Percentiles rank a stretch among this genome's conserved stretches.
Evolutionary conservation across 257 asterid genomes (phyloP).

Genomic region (Euphrasia confusa): DNA sequence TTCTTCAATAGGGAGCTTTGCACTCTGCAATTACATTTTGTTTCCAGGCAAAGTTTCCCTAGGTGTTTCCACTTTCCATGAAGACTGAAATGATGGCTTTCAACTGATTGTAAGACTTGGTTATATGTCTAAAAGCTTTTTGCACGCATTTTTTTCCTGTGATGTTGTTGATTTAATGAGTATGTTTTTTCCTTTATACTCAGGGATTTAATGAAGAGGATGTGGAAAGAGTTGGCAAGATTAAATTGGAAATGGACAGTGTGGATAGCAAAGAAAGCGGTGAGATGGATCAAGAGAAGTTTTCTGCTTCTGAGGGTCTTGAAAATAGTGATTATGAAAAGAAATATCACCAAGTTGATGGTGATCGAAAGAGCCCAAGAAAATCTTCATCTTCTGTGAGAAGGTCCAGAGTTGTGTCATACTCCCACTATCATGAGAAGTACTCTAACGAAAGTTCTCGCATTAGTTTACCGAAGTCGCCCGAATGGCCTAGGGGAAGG

Average conservation of each 20-base stretch:
- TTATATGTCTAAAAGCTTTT: constrained; percentile 33
- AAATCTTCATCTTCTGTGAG: constrained; percentile 36
- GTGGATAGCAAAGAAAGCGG: constrained; percentile 34
- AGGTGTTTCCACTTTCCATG: constrained; percentile 58
- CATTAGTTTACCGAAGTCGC: constrained; percentile 43
- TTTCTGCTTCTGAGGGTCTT: constrained; percentile 28
- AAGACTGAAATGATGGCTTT: constrained; percentile 76
- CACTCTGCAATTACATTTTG: constrained; percentile 40
- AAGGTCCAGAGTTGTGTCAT: constrained; percentile 26
- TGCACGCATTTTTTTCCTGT: constrained; percentile 26
- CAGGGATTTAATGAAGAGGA: constrained; percentile 43
- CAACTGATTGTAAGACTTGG: constrained; percentile 73
- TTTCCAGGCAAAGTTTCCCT: constrained; percentile 58
- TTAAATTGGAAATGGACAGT: constrained; percentile 28
- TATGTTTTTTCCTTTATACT: neutral
- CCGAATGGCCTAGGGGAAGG: constrained; percentile 54
- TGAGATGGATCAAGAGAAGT: constrained; percentile 31
- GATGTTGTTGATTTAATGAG: constrained; percentile 18
- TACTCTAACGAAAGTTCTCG: constrained; percentile 34
- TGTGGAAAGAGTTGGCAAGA: constrained; percentile 25
- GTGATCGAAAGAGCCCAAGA: constrained; percentile 29
- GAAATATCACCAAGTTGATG: constrained; percentile 28
- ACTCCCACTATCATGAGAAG: constrained; percentile 34
- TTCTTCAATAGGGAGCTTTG: constrained; percentile 43
- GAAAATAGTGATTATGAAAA: constrained; percentile 34